Base-by-base conservation (phyloP, 495 filamentous ascomycete species). In the Astrocystis sublimbata region DNA sequence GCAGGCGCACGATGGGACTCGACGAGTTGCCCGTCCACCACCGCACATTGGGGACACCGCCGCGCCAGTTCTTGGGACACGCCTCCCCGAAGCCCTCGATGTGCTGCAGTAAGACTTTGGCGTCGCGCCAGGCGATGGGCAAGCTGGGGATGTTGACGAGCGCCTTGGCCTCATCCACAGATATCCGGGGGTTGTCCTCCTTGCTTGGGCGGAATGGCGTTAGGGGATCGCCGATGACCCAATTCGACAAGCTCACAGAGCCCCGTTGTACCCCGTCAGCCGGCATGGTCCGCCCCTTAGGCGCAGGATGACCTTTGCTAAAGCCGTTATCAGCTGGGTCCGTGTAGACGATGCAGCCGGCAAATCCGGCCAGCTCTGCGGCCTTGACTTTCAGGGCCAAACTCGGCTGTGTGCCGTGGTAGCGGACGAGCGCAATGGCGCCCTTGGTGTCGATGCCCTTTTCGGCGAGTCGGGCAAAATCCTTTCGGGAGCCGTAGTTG, bases 291-390 rank as follows among this genome's bases (percentile, higher is more conserved):
- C 87, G 85, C 28, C 91, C 91, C n/a, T 87, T 76, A 0, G 92
- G 91, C 58, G 85, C 93, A 1, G 80, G 77, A 4, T 86, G 79
- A 2, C 89, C 91, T 51, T 82, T 82, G 40, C 83, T 64, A 66
- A 90, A 92, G 8, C 90, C 91, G 67, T 96, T 88, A 47, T 96
- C 87, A 0, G 82, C 78, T 0, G 92, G 93, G 73, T 97, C 93
- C 36, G 88, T 93, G 76, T 96, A 98, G 62, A 96, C 91, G 36
- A 98, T 85, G 67, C 91, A 94, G 3, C 93, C 94, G 2, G 80
- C 86, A 56, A 90, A 93, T 2, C 93, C 94, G 2, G 86, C 87
- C 59, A 89, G 68, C 73, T 98, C 90, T 5, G 94, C 94, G 3
- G 90, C 91, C 74, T 93, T 96, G 57, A 98, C 84, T 75, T 97